Conservation (phyloP, 257 asterid genomes). For the Scutellaria barbata region DNA sequence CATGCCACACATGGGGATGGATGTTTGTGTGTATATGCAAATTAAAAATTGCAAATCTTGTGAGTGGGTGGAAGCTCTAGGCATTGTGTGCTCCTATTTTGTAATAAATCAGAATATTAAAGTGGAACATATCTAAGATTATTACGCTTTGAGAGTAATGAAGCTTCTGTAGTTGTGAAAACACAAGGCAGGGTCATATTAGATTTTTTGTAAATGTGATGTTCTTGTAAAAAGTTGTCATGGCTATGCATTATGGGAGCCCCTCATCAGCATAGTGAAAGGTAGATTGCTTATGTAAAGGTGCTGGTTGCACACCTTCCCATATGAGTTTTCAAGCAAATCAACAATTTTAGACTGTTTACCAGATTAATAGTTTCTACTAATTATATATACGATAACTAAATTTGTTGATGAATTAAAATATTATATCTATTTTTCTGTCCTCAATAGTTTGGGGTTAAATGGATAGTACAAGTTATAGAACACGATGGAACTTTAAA, state of each 20-base stretch:
- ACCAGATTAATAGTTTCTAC: not conserved
- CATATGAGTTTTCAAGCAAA: not conserved
- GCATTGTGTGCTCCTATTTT: not conserved
- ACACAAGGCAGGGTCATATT: slow-evolving; percentile 7
- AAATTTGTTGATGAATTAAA: not conserved
- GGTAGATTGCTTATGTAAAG: not conserved
- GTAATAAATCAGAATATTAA: not conserved
- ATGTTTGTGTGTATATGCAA: slow-evolving; percentile 16
- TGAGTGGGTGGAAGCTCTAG: not conserved
- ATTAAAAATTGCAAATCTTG: not conserved
- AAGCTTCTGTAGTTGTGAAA: slow-evolving; percentile 15
- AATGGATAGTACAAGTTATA: slow-evolving; percentile 3
- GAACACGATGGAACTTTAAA: not conserved
- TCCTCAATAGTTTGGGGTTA: not conserved
- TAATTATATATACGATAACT: not conserved
- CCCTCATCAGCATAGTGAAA: not conserved
- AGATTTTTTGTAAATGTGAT: not conserved
- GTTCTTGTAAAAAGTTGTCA: not conserved
- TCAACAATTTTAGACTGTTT: not conserved
- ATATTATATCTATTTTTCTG: not conserved
- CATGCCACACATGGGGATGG: not conserved
- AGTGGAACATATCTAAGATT: not conserved
- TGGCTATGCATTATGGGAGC: not conserved
- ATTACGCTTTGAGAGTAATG: not conserved
- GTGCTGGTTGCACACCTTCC: slow-evolving; percentile 13